Percentiles rank a stretch among this genome's conserved stretches.
Evolutionary conservation across 1,284 basidiomycete species (phyloP).

Genomic region (Rhodofomes roseus): DNA sequence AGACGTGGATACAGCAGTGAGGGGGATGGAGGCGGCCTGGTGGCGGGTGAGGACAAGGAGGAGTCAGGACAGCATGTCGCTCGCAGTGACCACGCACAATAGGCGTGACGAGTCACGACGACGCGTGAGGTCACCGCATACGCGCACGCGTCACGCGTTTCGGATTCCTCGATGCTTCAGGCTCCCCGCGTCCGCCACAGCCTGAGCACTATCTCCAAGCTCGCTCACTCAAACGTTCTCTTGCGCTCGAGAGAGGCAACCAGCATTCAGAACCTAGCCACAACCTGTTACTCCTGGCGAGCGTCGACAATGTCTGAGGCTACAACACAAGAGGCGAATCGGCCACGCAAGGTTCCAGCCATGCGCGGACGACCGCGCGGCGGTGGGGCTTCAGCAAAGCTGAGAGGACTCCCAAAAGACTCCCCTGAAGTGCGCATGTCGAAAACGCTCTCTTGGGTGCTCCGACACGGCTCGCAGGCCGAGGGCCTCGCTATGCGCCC

Average conservation of each 20-base stretch:
- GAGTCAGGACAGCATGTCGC: background rate
- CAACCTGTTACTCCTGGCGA: background rate
- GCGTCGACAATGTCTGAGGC: background rate
- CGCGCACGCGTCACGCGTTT: background rate
- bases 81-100: background rate
- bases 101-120: background rate
- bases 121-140: background rate
- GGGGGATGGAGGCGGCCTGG: background rate
- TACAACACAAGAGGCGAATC: constrained; percentile 9
- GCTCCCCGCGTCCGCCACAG: background rate
- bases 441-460: constrained; percentile 81
- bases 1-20: background rate
- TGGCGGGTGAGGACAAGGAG: background rate
- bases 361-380: constrained; percentile 7
- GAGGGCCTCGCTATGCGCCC: constrained; percentile 71
- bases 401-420: constrained; percentile 48
- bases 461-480: constrained; percentile 79
- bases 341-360: constrained; percentile 5
- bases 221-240: background rate
- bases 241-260: background rate
- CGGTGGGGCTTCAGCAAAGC: constrained; percentile 29
- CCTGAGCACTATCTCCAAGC: background rate
- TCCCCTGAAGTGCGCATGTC: constrained; percentile 53
- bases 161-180: background rate
- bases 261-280: background rate